Evolutionary conservation across 331 rosid species (phyloP).

Genomic region (Prunus yedoensis): DNA sequence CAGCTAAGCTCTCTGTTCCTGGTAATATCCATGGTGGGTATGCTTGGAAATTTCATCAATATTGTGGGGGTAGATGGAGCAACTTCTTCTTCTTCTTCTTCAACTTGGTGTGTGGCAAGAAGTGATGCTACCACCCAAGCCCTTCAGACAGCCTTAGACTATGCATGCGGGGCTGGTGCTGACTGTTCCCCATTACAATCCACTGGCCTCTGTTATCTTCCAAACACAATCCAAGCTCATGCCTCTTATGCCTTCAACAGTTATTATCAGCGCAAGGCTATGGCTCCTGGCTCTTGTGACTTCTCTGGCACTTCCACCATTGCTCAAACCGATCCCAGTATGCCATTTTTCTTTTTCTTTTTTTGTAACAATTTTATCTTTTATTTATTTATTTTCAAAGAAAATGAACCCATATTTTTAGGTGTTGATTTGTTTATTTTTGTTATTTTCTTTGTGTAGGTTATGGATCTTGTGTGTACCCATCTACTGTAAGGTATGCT

Average conservation of each 20-base stretch:
- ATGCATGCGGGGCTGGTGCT: slow-evolving; percentile 72
- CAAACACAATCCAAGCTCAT: slow-evolving; percentile 88
- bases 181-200: slow-evolving; percentile 64
- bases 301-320: slow-evolving; percentile 72
- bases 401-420: neutral
- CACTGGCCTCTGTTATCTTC: slow-evolving; percentile 72
- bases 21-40: neutral
- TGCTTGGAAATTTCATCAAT: neutral
- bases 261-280: slow-evolving; percentile 50
- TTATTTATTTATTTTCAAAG: neutral
- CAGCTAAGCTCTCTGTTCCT: too few relatives aligned
- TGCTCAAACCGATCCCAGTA: slow-evolving; percentile 85
- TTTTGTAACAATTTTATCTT: too few relatives aligned
- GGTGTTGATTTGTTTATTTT: neutral
- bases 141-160: slow-evolving; percentile 71
- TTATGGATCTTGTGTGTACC: slow-evolving; percentile 95
- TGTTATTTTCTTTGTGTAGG: slow-evolving; percentile 38
- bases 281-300: slow-evolving; percentile 80
- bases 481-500: slow-evolving; percentile 69
- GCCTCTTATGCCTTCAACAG: slow-evolving; percentile 92
- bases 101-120: slow-evolving; percentile 75
- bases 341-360: neutral
- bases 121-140: slow-evolving; percentile 58
- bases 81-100: neutral
- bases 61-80: slow-evolving; percentile 15